Base-by-base conservation (phyloP, 331 rosid species). In the Quercus phellos region DNA sequence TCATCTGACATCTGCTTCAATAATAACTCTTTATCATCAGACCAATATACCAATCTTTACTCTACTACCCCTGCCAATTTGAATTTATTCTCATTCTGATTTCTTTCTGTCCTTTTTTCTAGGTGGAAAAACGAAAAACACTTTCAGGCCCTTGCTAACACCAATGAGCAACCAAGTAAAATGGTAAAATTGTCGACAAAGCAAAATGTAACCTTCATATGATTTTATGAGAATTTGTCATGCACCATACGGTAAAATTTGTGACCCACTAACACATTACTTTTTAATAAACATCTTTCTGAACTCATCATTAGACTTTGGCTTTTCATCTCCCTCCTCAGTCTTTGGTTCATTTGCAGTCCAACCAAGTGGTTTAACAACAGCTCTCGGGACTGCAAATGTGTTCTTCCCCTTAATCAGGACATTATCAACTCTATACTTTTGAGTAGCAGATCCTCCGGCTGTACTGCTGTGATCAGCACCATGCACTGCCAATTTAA, bases 271-370 rank as follows among this genome's bases (percentile, higher is more conserved):
- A 59, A 77, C 43, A 32, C 76, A 72, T 19, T 78, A 89, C 78
- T 85, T 84, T 79, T 79, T 74, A 32, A 87, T 70, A 70, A 91
- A 89, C 91, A 95, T 88, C 51, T 88, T 91, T 79, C 98, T 88
- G 89, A 92, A 95, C 86, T 95, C 98, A 11, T 90, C 94, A 74
- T 95, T 95, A 74, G 94, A 86, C 77, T 91, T 95, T 30, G 98
- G 99, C 76, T 27, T 83, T 63, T 89, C 97, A 63, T 86, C 96
- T 4, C 51, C 87, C 34, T 85, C 90, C 76, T 76, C 85, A 2
- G 74, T 46, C 75, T 74, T 86, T 21, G 89, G 92, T 82, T 88
- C 85, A 82, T 84, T 84, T 8, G 80, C 83, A 73, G 76, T 78
- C 85, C 74, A 78, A 81, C 93, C 92, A 68, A 87, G 94, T 51